Base-by-base conservation (phyloP, 2,329 filamentous ascomycete species). In the Cadophora sp. region DNA sequence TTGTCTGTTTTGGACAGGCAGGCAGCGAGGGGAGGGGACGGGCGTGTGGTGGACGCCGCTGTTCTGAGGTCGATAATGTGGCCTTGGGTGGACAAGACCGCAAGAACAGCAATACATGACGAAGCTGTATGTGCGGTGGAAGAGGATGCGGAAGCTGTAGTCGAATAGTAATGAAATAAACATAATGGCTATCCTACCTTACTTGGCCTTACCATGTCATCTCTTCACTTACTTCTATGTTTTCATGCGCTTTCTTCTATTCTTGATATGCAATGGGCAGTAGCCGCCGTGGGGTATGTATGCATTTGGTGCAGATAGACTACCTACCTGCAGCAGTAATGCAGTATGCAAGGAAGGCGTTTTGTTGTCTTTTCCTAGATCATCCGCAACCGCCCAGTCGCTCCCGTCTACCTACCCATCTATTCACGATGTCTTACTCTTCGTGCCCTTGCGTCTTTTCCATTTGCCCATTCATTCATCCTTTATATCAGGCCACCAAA, bases 111-210 rank as follows among this genome's bases (percentile, higher is more conserved):
- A 22, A 43, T 37, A 59, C 34, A 59, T 9, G 40, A 22, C 26
- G 59, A 50, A 1, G 56, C 22, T 14, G 56, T 14, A 43, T 5
- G 40, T 22, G 11, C 8, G 43, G 43, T 22, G 1, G 43, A 22
- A 8, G 27, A 60, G 29, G 31, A 43, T 24, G 12, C 16, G 56
- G 34, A 60, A 40, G 24, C 19, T 43, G 31, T 43, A 60, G 31
- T 43, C 56, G 56, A 60, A 55, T 60, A 60, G 56, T 43, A 37
- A 60, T 60, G 31, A 60, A 40, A 31, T 43, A 60, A 60, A 43
- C 26, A 43, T 60, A 43, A 60, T 40, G 51, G 26, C 26, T 31
- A 31, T 55, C 51, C 14, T 29, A 55, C 51, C 27, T 31, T 16
- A 9, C 22, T n/a, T 14, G 22, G 19, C 5, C 27, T 27, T 55